phyloP scores from a whole-genome alignment of 2,329 filamentous ascomycete genomes.

The Cytospora piceae region DNA sequence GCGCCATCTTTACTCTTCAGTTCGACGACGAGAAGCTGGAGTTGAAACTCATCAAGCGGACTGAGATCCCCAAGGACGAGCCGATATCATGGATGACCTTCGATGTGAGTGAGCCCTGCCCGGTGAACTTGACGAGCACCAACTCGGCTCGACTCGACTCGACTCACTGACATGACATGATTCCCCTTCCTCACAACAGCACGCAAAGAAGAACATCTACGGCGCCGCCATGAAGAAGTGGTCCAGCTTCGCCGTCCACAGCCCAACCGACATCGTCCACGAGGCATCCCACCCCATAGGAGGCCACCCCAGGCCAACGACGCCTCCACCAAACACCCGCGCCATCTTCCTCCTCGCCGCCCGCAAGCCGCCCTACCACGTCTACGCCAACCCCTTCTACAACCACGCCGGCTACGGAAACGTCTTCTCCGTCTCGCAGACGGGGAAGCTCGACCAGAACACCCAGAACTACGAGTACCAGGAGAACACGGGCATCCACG shows the following conservation, averaged over 20 bases:
- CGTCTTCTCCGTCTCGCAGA: constrained; percentile 66
- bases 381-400: constrained; percentile 93
- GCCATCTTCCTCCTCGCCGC: constrained; percentile 88
- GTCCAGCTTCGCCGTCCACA: constrained; percentile 78
- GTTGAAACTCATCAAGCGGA: constrained; percentile 76
- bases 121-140: too few relatives aligned
- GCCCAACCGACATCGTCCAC: constrained; percentile 76
- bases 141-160: too few relatives aligned
- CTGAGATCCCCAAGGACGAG: constrained; percentile 79
- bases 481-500: constrained; percentile 73
- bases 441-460: constrained; percentile 64
- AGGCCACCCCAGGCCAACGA: constrained; percentile 72
- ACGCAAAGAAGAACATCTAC: constrained; percentile 82
- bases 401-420: constrained; percentile 81
- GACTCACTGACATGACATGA: constrained; percentile 5
- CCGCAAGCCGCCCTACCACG: constrained; percentile 74
- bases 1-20: constrained; percentile 85
- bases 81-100: constrained; percentile 95
- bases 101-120: constrained; percentile 61
- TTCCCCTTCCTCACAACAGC: constrained; percentile 50
- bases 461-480: constrained; percentile 76
- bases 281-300: constrained; percentile 75
- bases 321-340: constrained; percentile 76
- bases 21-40: constrained; percentile 83
- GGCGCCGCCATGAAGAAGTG: constrained; percentile 93